Conservation (phyloP, 805 yeast genomes). For the Cyberlindnera nakhonratchasimensis region DNA sequence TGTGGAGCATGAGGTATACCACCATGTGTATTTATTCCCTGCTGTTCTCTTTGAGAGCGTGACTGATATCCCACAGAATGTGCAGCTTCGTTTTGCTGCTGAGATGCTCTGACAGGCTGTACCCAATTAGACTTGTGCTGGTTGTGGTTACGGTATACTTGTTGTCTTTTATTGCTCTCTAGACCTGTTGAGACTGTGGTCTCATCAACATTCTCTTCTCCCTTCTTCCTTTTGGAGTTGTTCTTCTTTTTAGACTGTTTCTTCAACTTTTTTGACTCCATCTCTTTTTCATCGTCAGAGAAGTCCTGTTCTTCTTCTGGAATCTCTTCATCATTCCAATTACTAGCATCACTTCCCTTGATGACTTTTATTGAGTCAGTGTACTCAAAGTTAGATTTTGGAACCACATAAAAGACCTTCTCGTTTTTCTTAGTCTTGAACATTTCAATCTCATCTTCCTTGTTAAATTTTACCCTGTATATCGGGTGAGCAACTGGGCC, state of each 20-base stretch:
- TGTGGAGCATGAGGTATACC: slow-evolving; percentile 3
- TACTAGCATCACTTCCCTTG: slow-evolving; percentile 94
- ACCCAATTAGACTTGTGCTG: slow-evolving; percentile 8
- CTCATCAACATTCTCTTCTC: background rate
- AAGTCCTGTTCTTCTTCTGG: slow-evolving; percentile 93
- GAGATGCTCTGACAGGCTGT: background rate
- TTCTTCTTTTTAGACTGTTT: slow-evolving; percentile 46
- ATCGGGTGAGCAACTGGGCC: slow-evolving; percentile 83
- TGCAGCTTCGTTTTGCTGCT: background rate
- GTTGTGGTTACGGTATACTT: slow-evolving; percentile 8
- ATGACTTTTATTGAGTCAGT: slow-evolving; percentile 66
- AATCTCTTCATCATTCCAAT: slow-evolving; percentile 90
- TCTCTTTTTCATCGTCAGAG: slow-evolving; percentile 91
- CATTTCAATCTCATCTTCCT: slow-evolving; percentile 45
- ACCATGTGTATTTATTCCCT: background rate
- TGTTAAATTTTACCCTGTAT: slow-evolving; percentile 68
- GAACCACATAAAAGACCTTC: slow-evolving; percentile 72
- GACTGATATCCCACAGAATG: slow-evolving; percentile 9
- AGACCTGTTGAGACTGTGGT: slow-evolving; percentile 10
- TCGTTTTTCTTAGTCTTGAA: slow-evolving; percentile 48
- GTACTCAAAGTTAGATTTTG: slow-evolving; percentile 72
- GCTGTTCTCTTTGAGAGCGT: slow-evolving; percentile 13
- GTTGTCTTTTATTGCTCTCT: slow-evolving; percentile 20
- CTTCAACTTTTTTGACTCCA: slow-evolving; percentile 58
- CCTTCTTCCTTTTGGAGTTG: slow-evolving; percentile 10